phyloP scores from a whole-genome alignment of 2,329 filamentous ascomycete genomes.

The Alternaria sp. region DNA sequence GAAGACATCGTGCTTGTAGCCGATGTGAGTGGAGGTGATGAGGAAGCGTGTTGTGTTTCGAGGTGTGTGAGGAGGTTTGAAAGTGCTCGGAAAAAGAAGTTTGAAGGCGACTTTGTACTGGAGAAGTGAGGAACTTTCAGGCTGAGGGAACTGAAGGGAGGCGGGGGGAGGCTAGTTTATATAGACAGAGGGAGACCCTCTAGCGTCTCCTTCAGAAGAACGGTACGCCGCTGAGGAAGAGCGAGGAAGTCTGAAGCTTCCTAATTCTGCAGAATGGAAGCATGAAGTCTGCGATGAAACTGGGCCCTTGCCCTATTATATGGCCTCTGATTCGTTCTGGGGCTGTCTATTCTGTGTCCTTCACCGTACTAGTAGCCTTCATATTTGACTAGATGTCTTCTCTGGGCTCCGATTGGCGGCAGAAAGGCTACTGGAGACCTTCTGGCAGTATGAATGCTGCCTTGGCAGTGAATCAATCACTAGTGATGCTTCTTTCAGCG shows the following conservation, averaged over 20 bases:
- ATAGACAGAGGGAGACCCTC: background rate
- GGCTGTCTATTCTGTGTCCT: background rate
- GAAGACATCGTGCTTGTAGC: conserved; percentile 4
- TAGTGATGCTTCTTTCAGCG: background rate
- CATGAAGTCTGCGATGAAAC: background rate
- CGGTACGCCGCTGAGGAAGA: background rate
- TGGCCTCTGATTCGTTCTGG: background rate
- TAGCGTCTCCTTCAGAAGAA: background rate
- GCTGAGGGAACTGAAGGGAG: background rate
- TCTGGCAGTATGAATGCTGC: background rate
- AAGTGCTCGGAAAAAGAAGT: background rate
- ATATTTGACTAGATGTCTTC: background rate
- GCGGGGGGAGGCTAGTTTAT: background rate
- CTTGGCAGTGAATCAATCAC: background rate
- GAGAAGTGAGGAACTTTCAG: background rate
- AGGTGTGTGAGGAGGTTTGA: background rate
- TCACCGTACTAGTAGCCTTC: background rate
- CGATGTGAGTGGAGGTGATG: background rate
- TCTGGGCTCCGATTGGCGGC: background rate
- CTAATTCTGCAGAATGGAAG: background rate
- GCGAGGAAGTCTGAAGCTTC: background rate
- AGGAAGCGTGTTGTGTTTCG: background rate
- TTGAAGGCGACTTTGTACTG: background rate
- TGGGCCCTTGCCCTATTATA: background rate
- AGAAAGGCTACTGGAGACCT: background rate